Evolutionary conservation across 441 rosid genomes (phyloP), one percentile per base, ranked within the genome.

Genomic region (Populus tomentosa): DNA sequence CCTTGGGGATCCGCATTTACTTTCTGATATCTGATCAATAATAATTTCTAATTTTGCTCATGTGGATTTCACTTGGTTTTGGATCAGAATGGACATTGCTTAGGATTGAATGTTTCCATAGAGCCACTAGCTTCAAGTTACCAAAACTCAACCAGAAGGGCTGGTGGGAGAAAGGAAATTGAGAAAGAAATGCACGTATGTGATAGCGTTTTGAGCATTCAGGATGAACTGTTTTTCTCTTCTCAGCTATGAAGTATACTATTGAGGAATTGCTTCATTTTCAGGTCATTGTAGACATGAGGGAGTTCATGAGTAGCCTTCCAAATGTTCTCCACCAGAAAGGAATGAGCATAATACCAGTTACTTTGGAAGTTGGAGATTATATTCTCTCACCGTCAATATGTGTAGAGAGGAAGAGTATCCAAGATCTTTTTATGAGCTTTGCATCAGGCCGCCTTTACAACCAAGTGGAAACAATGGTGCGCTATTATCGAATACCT

Each of bases 281-380:
- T 66, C 87, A 95, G 99, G 91, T 94, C 79, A 89, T 94, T 82
- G 99, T 96, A 82, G 99, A 94, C 81, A 91, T 94, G 97, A 94
- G 99, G 82, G 99, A 94, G 88, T 96, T 96, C 84, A 96, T 96
- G 98, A 96, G 99, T 86, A 96, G 98, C 86, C 92, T 96, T 71
- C 99, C 99, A 14, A 96, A 94, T 85, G 98, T 96, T 80, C 98
- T 96, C 80, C 98, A 96, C 82, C 98, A 87, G 84, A 94, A 90
- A 84, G 98, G 98, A 69, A 92, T 92, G 94, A 89, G 88, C 74
- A 89, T 94, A 79, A 88, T 91, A 81, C 99, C 97, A 1, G 94
- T 96, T 71, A 90, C 94, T 69, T 82, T 94, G 83, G 98, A 96
- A 82, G 97, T 96, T 23, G 98, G 98, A 14, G 98, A 96, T 80